These are phyloP conservation scores for Sequoiadendron giganteum DNA, from an alignment of 75 land plant genomes.

Conservation along the genomic window DNA sequence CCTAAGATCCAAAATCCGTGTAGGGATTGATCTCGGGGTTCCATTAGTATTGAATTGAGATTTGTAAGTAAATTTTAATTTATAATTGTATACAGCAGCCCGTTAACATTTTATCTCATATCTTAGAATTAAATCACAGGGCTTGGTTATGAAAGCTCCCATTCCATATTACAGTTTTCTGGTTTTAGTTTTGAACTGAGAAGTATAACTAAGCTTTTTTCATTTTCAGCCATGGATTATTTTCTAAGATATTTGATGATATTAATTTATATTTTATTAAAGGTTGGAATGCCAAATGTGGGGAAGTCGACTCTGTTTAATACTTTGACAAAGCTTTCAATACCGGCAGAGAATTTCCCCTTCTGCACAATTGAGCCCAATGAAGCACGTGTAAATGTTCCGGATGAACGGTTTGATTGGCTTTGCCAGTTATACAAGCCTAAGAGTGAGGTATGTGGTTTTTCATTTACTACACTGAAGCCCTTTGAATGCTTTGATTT, in stretches of 20 bases:
- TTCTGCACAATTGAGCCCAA: conserved; percentile 99
- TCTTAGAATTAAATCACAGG: no score
- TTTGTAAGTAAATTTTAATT: neutral
- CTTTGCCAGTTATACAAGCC: conserved; percentile 86
- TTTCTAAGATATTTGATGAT: neutral
- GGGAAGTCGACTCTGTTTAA: conserved; percentile 98
- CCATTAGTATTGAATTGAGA: neutral
- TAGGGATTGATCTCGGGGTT: no score
- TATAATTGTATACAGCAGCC: no score
- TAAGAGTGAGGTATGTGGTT: conserved; percentile 83
- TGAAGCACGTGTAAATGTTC: conserved; percentile 91
- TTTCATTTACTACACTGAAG: neutral
- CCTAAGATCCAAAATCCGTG: no score
- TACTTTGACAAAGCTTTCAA: conserved; percentile 92
- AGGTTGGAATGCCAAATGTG: conserved; percentile 99
- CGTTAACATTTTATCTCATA: no score
- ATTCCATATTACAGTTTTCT: no score
- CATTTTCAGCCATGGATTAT: neutral
- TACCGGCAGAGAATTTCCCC: conserved; percentile 98
- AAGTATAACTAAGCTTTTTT: neutral
- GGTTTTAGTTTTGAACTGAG: neutral
- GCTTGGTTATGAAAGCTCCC: no score
- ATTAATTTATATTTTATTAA: neutral
- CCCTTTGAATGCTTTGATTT: no score
- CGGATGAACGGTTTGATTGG: conserved; percentile 99